These are phyloP conservation scores for Forsythia suspensa DNA, from an alignment of 257 asterid genomes.

Conservation along the genomic window DNA sequence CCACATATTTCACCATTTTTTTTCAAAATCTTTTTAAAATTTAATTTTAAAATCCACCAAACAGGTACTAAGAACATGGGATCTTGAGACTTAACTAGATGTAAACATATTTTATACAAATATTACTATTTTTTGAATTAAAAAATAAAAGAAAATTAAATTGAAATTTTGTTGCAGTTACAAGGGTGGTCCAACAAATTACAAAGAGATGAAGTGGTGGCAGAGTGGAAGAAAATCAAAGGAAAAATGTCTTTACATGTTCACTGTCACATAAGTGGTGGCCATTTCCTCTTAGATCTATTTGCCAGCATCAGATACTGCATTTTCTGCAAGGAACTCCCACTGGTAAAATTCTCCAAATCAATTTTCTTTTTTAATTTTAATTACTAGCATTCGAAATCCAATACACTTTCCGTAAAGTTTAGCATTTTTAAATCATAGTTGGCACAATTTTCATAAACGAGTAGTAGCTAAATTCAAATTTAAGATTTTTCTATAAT, in stretches of 20 bases:
- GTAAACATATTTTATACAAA: too few relatives aligned
- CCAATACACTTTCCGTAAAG: not conserved
- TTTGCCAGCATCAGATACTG: slow-evolving; percentile 65
- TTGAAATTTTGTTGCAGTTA: slow-evolving; percentile 47
- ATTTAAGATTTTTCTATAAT: too few relatives aligned
- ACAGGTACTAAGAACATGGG: too few relatives aligned
- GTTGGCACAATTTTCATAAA: not conserved
- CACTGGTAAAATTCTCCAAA: slow-evolving; percentile 55
- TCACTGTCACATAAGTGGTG: slow-evolving; percentile 93
- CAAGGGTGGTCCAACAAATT: slow-evolving; percentile 92
- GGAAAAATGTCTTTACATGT: slow-evolving; percentile 91
- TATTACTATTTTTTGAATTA: too few relatives aligned
- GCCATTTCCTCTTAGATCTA: slow-evolving; percentile 70
- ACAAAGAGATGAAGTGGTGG: slow-evolving; percentile 94
- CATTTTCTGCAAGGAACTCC: slow-evolving; percentile 91
- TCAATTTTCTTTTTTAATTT: not conserved
- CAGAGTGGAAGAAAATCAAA: slow-evolving; percentile 90
- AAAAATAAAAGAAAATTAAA: not conserved
- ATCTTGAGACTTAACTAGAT: too few relatives aligned
- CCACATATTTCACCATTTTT: too few relatives aligned
- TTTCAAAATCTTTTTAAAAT: too few relatives aligned
- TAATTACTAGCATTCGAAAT: not conserved
- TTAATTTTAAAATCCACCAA: too few relatives aligned
- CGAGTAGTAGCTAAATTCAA: too few relatives aligned
- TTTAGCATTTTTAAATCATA: too few relatives aligned